Evolutionary conservation across 352 stramenopile species (phyloP).

Genomic region (Phytopythium mirpurense): DNA sequence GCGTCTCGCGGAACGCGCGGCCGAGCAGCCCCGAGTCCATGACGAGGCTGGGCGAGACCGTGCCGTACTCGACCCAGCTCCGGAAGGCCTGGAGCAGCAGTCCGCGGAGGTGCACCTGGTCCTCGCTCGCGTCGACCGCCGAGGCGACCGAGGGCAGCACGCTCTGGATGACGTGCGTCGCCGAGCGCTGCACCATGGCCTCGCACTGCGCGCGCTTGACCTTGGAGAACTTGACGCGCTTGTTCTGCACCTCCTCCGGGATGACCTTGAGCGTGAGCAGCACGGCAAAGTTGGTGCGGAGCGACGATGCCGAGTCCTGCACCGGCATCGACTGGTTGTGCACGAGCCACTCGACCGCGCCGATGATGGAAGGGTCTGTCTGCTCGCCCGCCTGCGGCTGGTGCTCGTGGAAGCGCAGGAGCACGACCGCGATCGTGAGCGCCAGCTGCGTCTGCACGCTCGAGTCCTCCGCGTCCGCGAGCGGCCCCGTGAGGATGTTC

Average conservation of each 20-base stretch:
- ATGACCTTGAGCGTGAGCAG: conserved; percentile 72
- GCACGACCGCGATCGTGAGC: conserved; percentile 70
- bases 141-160: conserved; percentile 53
- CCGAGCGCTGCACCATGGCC: conserved; percentile 59
- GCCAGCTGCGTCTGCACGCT: conserved; percentile 68
- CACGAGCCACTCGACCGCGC: conserved; percentile 72
- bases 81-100: conserved; percentile 58
- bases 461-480: conserved; percentile 41
- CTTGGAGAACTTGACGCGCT: conserved; percentile 76
- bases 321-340: conserved; percentile 56
- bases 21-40: conserved; percentile 58
- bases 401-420: conserved; percentile 72
- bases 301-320: conserved; percentile 29
- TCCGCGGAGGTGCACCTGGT: conserved; percentile 33
- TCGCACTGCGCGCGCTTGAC: conserved; percentile 56
- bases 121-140: conserved; percentile 49
- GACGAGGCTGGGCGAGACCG: conserved; percentile 41
- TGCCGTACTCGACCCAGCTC: conserved; percentile 75
- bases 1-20: conserved; percentile 51
- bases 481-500: conserved; percentile 64
- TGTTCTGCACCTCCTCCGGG: conserved; percentile 74
- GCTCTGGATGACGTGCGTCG: conserved; percentile 47
- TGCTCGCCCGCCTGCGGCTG: conserved; percentile 14
- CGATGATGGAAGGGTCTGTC: conserved; percentile 38
- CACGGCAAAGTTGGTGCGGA: conserved; percentile 69